These are phyloP conservation scores for Neurospora sp. DNA, from an alignment of 2,329 filamentous ascomycete genomes.

Conservation along the genomic window DNA sequence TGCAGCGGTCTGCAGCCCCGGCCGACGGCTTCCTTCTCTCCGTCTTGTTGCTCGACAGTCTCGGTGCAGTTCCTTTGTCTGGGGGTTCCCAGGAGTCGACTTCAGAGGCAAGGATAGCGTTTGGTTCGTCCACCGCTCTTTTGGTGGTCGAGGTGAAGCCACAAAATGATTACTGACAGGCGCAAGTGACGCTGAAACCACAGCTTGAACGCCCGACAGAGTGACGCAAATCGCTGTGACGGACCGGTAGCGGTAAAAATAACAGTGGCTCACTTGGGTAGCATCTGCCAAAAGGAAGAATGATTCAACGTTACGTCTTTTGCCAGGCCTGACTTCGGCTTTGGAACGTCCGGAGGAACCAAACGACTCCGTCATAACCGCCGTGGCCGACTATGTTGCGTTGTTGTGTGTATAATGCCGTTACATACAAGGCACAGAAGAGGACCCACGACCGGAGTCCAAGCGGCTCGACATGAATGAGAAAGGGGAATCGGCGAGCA, in stretches of 20 bases:
- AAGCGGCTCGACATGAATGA: not conserved
- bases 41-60: constrained; percentile 26
- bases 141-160: constrained; percentile 31
- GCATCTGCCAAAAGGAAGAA: not conserved
- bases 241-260: constrained; percentile 1
- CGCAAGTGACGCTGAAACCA: constrained; percentile 2
- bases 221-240: constrained; percentile 1
- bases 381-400: not conserved
- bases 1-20: constrained; percentile 29
- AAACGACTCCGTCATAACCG: constrained; percentile 16
- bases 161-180: constrained; percentile 31
- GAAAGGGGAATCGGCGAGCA: not conserved
- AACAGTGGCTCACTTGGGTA: not conserved
- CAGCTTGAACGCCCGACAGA: not conserved
- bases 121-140: constrained; percentile 42
- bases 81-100: constrained; percentile 38
- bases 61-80: constrained; percentile 39
- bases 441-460: not conserved
- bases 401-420: not conserved
- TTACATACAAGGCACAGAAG: not conserved
- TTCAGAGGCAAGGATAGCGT: constrained; percentile 31
- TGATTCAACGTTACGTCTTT: constrained; percentile 11
- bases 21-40: constrained; percentile 19
- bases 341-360: constrained; percentile 12
- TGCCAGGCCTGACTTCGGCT: constrained; percentile 11